Evolutionary conservation across 768 basidiomycete species (phyloP), one percentile per base, ranked within the genome.

Genomic region (Mycena filopes): DNA sequence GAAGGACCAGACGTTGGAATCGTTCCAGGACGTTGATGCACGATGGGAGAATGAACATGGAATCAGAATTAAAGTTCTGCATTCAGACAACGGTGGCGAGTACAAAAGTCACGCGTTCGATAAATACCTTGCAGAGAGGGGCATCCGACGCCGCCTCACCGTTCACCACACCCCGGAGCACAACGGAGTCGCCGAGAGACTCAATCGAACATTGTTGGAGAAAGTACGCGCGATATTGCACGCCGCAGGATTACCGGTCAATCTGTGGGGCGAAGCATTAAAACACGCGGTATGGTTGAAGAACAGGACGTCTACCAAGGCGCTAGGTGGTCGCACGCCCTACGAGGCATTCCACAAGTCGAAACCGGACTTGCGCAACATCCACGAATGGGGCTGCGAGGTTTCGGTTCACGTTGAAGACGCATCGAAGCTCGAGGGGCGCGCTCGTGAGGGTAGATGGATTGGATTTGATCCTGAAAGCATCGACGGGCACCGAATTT

Each of bases 241-340:
- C 62, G 69, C 66, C 0, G 72, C 75, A 23, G 71, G 75, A 0
- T 57, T 84, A 2, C 82, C 81, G 0, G 66, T 64, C 11, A 68
- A 33, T 31, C 71, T 84, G 0, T 86, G 82, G 83, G 79, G 76
- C 1, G 75, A 83, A 31, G 80, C 79, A 0, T 68, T 78, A 0
- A 55, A 54, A 3, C 75, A 83, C 58, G 77, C 74, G 0, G 71
- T 77, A 0, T 83, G 80, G 75, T 29, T 84, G 26, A 73, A 76
- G 63, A 83, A 83, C 63, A 36, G 74, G 1, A 77, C 74, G 0
- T 63, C 63, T 6, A 78, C 73, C 0, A 72, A 68, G 26, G 75
- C 75, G 2, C 42, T 79, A 2, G 53, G 72, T 11, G 75, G 72
- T 0, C 70, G 40, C 45, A 79, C 73, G 0, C 78, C 78, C 0